phyloP scores from a whole-genome alignment of 768 basidiomycete genomes.

The Boletus sp. region DNA sequence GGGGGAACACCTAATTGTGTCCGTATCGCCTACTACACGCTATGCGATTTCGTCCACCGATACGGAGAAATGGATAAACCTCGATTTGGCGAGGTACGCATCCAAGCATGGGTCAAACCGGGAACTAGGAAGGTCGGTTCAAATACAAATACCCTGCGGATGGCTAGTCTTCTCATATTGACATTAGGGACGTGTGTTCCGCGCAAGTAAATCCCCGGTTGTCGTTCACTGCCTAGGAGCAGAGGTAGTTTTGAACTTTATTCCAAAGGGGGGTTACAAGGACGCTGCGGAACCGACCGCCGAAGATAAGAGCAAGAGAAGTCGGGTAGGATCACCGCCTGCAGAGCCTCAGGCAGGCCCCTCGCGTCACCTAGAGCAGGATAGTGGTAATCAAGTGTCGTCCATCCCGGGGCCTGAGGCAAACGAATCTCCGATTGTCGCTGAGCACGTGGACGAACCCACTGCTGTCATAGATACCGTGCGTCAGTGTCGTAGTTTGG shows the following conservation, averaged over 20 bases:
- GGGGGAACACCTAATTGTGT: conserved; percentile 22
- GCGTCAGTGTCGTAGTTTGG: not conserved
- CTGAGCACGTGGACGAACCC: not conserved
- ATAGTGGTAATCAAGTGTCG: not conserved
- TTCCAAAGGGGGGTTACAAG: conserved; percentile 27
- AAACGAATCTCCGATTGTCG: not conserved
- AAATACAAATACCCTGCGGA: not conserved
- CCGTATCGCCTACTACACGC: conserved; percentile 19
- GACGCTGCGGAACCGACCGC: not conserved
- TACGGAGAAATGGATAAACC: conserved; percentile 37
- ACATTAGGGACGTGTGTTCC: conserved; percentile 23
- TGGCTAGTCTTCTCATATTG: not conserved
- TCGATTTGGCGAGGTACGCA: conserved; percentile 33
- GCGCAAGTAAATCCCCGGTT: conserved; percentile 19
- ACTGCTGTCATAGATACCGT: conserved; percentile 9
- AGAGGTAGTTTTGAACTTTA: conserved; percentile 21
- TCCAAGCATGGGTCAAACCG: conserved; percentile 42
- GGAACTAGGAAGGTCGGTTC: conserved; percentile 37
- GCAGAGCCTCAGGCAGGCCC: not conserved
- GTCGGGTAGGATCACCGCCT: conserved; percentile 3
- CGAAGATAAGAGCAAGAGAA: conserved; percentile 14
- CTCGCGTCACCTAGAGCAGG: not conserved
- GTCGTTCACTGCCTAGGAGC: conserved; percentile 27
- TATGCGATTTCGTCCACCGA: conserved; percentile 29
- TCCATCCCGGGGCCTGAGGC: not conserved